Percentiles rank a stretch among this genome's conserved stretches.
Evolutionary conservation across 371 early-diverging fungal genomes (phyloP).

Genomic region (Lichtheimia ornata): DNA sequence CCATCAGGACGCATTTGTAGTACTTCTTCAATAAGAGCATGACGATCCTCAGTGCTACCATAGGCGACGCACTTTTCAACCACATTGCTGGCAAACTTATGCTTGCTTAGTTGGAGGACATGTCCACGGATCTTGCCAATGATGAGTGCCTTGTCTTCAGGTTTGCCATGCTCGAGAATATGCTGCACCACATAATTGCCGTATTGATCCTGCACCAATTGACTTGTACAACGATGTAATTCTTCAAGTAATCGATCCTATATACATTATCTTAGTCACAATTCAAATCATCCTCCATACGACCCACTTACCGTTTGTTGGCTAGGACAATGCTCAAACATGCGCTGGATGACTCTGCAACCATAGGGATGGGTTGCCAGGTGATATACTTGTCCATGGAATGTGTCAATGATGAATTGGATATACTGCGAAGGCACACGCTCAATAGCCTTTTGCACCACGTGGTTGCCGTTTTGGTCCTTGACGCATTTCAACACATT

Average conservation of each 20-base stretch:
- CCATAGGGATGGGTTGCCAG: conserved; percentile 99
- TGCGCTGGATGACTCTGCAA: conserved; percentile 99
- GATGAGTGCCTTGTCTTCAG: conserved; percentile 81
- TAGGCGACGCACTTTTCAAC: conserved; percentile 93
- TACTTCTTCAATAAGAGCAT: conserved; percentile 87
- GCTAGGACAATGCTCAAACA: conserved; percentile 97
- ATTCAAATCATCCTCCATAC: neutral
- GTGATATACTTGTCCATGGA: conserved; percentile 94
- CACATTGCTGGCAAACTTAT: conserved; percentile 99
- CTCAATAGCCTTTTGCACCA: conserved; percentile 99
- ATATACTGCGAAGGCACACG: conserved; percentile 90
- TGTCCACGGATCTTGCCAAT: conserved; percentile 91
- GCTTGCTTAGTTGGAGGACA: conserved; percentile 87
- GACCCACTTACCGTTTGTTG: conserved; percentile 65
- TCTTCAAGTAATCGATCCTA: conserved; percentile 84
- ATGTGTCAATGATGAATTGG: conserved; percentile 96
- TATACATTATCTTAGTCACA: conserved; percentile 3
- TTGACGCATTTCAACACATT: conserved; percentile 97
- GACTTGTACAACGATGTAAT: conserved; percentile 86
- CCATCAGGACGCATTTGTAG: conserved; percentile 68
- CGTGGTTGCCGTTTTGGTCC: conserved; percentile 99
- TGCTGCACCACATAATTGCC: conserved; percentile 99
- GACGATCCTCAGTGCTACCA: conserved; percentile 72
- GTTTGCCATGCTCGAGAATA: conserved; percentile 93
- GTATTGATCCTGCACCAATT: conserved; percentile 98